Conservation (phyloP, 1,139 yeast species). For the Lodderomyces elongisporus region DNA sequence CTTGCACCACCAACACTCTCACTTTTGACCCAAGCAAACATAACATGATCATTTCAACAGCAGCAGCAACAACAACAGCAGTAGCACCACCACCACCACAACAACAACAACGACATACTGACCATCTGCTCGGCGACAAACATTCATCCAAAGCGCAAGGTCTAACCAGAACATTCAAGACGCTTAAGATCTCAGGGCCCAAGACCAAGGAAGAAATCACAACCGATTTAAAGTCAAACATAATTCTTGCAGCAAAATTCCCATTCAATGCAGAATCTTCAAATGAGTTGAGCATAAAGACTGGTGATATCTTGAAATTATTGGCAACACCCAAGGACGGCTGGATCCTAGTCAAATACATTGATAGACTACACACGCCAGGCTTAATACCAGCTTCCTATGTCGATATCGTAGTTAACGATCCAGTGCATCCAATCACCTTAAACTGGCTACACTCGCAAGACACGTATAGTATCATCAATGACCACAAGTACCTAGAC, state of each 20-base stretch:
- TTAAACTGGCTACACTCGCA: slow-evolving; percentile 27
- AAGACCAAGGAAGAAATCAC: no score
- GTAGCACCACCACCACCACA: no score
- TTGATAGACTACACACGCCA: slow-evolving; percentile 31
- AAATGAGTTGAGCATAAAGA: slow-evolving; percentile 30
- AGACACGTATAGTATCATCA: slow-evolving; percentile 5
- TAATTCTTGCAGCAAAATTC: slow-evolving; percentile 37
- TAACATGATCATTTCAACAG: no score
- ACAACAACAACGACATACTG: no score
- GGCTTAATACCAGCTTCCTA: slow-evolving; percentile 42
- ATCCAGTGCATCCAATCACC: slow-evolving; percentile 32
- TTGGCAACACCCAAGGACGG: slow-evolving; percentile 37
- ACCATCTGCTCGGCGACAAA: no score
- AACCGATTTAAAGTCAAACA: slow-evolving; percentile 20
- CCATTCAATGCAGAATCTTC: slow-evolving; percentile 30
- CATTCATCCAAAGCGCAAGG: no score
- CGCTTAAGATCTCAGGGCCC: no score
- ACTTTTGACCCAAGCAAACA: no score
- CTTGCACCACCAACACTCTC: no score
- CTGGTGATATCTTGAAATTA: slow-evolving; percentile 39
- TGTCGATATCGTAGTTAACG: slow-evolving; percentile 45
- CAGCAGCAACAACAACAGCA: no score
- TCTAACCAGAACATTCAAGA: no score
- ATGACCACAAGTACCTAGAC: slow-evolving; percentile 13
- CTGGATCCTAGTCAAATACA: slow-evolving; percentile 41